Evolutionary conservation across 116 monocot species (phyloP).

Genomic region (Iris pallida): DNA sequence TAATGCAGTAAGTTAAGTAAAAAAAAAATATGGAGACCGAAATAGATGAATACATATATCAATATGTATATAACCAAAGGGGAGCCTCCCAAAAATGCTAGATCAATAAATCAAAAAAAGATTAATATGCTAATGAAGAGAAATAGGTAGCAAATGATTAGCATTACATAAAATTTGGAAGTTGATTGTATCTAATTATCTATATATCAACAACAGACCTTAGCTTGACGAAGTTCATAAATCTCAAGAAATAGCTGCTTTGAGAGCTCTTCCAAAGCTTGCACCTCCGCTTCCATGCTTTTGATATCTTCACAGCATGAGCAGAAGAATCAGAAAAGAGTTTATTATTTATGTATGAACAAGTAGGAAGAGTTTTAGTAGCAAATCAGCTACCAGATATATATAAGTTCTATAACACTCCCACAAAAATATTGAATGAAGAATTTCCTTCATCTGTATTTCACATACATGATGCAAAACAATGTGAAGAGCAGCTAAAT

Average conservation of each 20-base stretch:
- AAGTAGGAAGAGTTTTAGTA: background rate
- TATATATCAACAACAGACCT: constrained; percentile 34
- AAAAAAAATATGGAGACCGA: too few species aligned
- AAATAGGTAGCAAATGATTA: background rate
- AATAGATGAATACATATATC: too few species aligned
- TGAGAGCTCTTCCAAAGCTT: constrained; percentile 86
- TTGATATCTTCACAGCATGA: constrained; percentile 58
- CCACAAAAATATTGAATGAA: background rate
- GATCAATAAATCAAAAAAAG: too few species aligned
- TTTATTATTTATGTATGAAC: background rate
- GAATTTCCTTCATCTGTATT: background rate
- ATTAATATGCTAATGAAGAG: background rate
- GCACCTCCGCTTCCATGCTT: constrained; percentile 88
- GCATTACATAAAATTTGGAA: too few species aligned
- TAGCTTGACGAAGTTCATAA: constrained; percentile 96
- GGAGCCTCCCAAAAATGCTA: too few species aligned
- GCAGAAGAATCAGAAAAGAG: background rate
- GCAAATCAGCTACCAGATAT: background rate
- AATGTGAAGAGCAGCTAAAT: too few species aligned
- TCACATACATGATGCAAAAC: background rate
- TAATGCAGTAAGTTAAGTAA: too few species aligned
- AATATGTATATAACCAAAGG: too few species aligned
- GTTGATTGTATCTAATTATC: too few species aligned
- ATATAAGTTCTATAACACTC: background rate
- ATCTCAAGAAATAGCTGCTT: constrained; percentile 93